These are phyloP conservation scores for Raffaelea deltoideospora DNA, from an alignment of 2,329 filamentous ascomycete genomes.

Conservation along the genomic window DNA sequence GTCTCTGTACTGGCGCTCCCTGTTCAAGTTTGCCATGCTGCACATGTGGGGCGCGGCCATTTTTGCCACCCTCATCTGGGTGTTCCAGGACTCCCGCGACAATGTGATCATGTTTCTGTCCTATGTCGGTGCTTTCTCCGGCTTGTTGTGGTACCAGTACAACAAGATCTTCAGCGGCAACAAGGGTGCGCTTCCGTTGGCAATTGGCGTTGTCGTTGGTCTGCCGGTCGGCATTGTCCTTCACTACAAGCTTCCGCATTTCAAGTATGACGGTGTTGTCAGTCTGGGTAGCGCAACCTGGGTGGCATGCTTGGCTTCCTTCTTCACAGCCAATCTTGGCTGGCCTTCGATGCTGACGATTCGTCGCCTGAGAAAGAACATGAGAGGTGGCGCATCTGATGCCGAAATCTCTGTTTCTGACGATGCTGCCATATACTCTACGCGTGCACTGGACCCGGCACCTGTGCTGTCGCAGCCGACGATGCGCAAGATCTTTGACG, in stretches of 20 bases:
- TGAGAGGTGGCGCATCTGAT: too few species aligned
- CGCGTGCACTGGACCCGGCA: slow-evolving; percentile 5
- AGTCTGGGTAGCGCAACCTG: slow-evolving; percentile 33
- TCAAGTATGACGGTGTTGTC: slow-evolving; percentile 29
- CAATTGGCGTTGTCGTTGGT: slow-evolving; percentile 28
- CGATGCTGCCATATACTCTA: neutral
- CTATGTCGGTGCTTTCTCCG: slow-evolving; percentile 20
- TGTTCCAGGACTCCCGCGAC: slow-evolving; percentile 22
- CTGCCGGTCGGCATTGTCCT: slow-evolving; percentile 29
- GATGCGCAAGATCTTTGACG: slow-evolving; percentile 17
- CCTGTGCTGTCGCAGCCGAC: slow-evolving; percentile 7
- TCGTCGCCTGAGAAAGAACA: neutral
- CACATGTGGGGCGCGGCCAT: slow-evolving; percentile 35
- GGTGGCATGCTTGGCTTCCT: slow-evolving; percentile 31
- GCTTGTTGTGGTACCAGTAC: slow-evolving; percentile 37
- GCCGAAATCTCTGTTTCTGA: too few species aligned
- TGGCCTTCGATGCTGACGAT: slow-evolving; percentile 24
- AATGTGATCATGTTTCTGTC: slow-evolving; percentile 31
- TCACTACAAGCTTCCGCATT: slow-evolving; percentile 20
- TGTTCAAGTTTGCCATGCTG: slow-evolving; percentile 31
- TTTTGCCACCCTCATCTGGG: slow-evolving; percentile 33
- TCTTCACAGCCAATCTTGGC: slow-evolving; percentile 27
- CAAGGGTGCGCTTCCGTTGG: slow-evolving; percentile 29
- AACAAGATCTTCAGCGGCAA: slow-evolving; percentile 36
- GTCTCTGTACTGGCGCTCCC: slow-evolving; percentile 32